A percentile compares a stretch with the other conserved stretches of the same genome.
phyloP scores from a whole-genome alignment of 805 yeast species.

The Suhomyces sp. region DNA sequence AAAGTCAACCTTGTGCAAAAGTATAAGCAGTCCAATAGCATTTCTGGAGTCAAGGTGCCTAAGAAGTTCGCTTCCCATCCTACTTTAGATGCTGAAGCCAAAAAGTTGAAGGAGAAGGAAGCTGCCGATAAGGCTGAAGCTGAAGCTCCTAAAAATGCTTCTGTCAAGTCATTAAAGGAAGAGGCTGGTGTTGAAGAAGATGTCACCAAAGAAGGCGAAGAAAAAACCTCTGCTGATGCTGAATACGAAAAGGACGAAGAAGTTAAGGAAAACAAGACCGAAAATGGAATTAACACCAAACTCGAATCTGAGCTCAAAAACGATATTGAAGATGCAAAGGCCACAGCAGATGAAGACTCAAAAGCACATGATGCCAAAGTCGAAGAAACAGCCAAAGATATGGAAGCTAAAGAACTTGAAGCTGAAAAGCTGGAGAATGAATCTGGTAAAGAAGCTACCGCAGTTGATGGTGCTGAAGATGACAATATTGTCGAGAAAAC shows the following conservation, averaged over 20 bases:
- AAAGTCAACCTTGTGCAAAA: conserved; percentile 30
- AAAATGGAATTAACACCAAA: background rate
- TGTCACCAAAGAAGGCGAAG: background rate
- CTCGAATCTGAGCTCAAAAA: background rate
- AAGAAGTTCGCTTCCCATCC: conserved; percentile 41
- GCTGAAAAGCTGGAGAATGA: conserved; percentile 8
- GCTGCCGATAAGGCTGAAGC: conserved; percentile 2
- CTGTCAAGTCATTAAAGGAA: conserved; percentile 2
- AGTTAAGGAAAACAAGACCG: conserved; percentile 6
- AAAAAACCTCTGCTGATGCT: background rate
- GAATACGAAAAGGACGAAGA: background rate
- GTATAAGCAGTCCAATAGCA: conserved; percentile 32
- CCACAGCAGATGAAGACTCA: conserved; percentile 3
- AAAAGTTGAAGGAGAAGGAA: conserved; percentile 8
- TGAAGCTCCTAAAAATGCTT: background rate
- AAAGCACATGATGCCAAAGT: conserved; percentile 6
- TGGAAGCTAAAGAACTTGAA: conserved; percentile 3
- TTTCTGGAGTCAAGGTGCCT: conserved; percentile 35
- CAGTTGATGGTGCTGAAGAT: conserved; percentile 14
- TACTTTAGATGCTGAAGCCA: conserved; percentile 29
- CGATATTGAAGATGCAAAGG: conserved; percentile 6
- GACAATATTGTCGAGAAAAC: conserved; percentile 27
- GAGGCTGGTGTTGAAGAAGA: conserved; percentile 6
- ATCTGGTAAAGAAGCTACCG: conserved; percentile 11
- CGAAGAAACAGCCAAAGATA: conserved; percentile 6